Evolutionary conservation across 176 grass and related monocot genomes (phyloP).

Genomic region (Tillandsia fasciculata): DNA sequence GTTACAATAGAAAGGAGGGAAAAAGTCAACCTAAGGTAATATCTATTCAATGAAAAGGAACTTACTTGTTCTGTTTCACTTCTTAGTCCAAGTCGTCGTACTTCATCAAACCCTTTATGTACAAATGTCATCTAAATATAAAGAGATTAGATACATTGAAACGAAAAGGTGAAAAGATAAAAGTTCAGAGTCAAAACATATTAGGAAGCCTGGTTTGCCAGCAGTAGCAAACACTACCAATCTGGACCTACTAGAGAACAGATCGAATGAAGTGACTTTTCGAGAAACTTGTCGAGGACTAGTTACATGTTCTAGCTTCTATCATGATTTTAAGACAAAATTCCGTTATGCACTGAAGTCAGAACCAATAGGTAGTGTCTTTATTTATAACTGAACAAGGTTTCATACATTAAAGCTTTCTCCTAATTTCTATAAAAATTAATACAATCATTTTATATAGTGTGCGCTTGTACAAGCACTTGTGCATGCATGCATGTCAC

Average conservation of each 20-base stretch:
- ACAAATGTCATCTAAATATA: conserved; percentile 70
- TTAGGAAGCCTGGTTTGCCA: not conserved
- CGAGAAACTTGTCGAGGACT: not conserved
- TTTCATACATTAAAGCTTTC: no score
- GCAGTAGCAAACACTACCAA: not conserved
- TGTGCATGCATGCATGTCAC: no score
- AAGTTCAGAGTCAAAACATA: conserved; percentile 2
- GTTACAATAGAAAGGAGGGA: not conserved
- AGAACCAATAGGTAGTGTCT: no score
- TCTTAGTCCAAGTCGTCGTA: conserved; percentile 74
- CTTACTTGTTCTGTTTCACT: conserved; percentile 86
- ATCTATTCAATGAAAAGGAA: not conserved
- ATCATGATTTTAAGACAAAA: not conserved
- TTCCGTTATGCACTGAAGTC: no score
- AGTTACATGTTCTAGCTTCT: not conserved
- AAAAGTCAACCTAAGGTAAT: not conserved
- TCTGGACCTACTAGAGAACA: no score
- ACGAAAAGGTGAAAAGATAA: conserved; percentile 7
- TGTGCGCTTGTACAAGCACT: no score
- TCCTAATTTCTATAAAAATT: no score
- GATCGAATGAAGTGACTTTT: not conserved
- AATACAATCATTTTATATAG: no score
- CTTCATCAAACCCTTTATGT: conserved; percentile 99
- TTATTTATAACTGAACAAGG: no score
- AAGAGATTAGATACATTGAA: conserved; percentile 1